These are phyloP conservation scores for Cercospora sp. DNA, from an alignment of 2,329 filamentous ascomycete genomes.

Conservation along the genomic window DNA sequence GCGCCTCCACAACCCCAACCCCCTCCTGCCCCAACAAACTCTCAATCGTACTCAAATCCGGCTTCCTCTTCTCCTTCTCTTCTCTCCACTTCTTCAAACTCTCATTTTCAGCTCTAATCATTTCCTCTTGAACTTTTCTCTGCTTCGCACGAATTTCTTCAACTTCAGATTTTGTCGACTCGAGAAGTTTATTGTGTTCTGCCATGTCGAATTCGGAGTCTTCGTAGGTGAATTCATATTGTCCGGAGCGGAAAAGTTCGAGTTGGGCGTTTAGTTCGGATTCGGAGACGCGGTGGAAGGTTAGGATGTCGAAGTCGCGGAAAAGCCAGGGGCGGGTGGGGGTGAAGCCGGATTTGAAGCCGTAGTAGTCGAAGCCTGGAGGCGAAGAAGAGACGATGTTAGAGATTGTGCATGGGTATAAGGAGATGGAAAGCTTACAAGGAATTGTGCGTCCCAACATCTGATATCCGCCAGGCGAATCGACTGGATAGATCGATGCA, in stretches of 20 bases:
- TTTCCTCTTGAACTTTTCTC: constrained; percentile 50
- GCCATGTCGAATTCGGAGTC: constrained; percentile 56
- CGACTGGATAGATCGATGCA: constrained; percentile 57
- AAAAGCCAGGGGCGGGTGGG: constrained; percentile 55
- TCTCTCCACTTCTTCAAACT: constrained; percentile 45
- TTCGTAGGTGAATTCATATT: constrained; percentile 55
- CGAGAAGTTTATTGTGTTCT: constrained; percentile 54
- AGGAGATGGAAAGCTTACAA: too few relatives aligned
- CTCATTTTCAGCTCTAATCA: constrained; percentile 51
- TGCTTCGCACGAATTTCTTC: constrained; percentile 48
- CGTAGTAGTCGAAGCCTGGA: constrained; percentile 53
- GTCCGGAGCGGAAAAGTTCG: constrained; percentile 51
- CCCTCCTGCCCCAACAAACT: constrained; percentile 45
- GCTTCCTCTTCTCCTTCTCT: constrained; percentile 46
- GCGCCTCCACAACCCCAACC: constrained; percentile 44
- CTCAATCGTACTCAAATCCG: constrained; percentile 53
- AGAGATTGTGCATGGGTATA: too few relatives aligned
- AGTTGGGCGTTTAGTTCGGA: constrained; percentile 53
- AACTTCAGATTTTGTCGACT: constrained; percentile 51
- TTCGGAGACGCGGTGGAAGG: constrained; percentile 56
- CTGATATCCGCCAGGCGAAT: constrained; percentile 59
- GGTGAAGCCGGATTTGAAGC: constrained; percentile 53
- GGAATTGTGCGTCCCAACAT: constrained; percentile 44
- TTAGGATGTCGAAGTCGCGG: constrained; percentile 58
- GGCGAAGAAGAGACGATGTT: neutral